A percentile compares a stretch with the other conserved stretches of the same genome.
Conservation (phyloP, 495 filamentous ascomycete species). For the Gamarada debralockiae region DNA sequence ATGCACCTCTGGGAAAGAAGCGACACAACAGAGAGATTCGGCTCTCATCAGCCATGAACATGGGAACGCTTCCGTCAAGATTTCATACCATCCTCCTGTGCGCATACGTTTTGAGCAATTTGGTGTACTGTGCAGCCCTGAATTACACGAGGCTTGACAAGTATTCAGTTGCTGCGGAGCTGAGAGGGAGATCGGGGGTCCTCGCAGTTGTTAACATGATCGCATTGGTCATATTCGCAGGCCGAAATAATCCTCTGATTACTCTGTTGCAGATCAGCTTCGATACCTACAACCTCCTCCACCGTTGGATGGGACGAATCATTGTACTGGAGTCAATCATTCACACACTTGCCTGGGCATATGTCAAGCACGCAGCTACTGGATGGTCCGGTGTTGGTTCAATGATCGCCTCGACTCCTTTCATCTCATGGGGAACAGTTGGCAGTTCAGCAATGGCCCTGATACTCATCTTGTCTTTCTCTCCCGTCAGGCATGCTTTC, state of each 20-base stretch:
- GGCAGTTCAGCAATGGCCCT: slow-evolving; percentile 54
- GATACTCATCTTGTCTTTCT: slow-evolving; percentile 60
- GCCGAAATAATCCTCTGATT: slow-evolving; percentile 93
- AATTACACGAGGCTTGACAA: slow-evolving; percentile 49
- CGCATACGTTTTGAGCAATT: slow-evolving; percentile 59
- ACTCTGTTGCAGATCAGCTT: slow-evolving; percentile 79
- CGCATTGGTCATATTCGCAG: slow-evolving; percentile 78
- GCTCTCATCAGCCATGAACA: slow-evolving; percentile 70
- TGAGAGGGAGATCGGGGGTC: slow-evolving; percentile 72
- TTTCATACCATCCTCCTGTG: slow-evolving; percentile 72
- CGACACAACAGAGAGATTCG: slow-evolving; percentile 86
- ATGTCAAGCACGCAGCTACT: slow-evolving; percentile 59
- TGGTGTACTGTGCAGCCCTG: slow-evolving; percentile 59
- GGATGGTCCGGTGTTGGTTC: slow-evolving; percentile 59
- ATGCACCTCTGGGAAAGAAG: slow-evolving; percentile 76
- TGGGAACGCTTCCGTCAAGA: slow-evolving; percentile 82
- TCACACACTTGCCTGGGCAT: slow-evolving; percentile 72
- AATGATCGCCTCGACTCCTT: slow-evolving; percentile 45
- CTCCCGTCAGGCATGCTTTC: slow-evolving; percentile 84
- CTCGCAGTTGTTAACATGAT: slow-evolving; percentile 79
- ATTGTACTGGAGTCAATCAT: slow-evolving; percentile 71
- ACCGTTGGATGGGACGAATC: slow-evolving; percentile 92
- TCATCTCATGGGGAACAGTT: slow-evolving; percentile 49
- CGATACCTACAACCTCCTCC: slow-evolving; percentile 93
- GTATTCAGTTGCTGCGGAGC: slow-evolving; percentile 51